Base-by-base conservation (phyloP, 2,329 filamentous ascomycete genomes). In the Orbilia javanica region DNA sequence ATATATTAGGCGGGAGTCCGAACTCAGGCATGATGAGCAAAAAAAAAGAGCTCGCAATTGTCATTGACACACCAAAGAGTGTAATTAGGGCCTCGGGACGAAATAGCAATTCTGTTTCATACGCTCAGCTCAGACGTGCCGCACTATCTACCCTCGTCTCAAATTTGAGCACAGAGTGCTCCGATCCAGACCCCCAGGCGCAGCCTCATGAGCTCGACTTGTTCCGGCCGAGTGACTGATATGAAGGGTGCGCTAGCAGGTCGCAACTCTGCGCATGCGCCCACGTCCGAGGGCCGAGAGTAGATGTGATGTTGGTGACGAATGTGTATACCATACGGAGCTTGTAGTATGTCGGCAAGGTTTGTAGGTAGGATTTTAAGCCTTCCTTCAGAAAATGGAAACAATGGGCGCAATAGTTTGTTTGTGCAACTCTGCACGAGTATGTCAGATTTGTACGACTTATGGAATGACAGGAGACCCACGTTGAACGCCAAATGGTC, bases 81-180 rank as follows among this genome's bases (percentile, higher is more conserved):
- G 31, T n/a, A n/a, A n/a, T n/a, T n/a, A n/a, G n/a, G n/a, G 11
- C 13, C 25, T 52, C 48, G 48, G 31, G 48, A 52, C 48, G 48
- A 52, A 31, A 52, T 18, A 15, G 53, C 31, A 60, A 42, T 27
- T 18, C 34, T 42, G 53, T 60, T 60, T 60, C 53, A 60, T 39
- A 20, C 42, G 15, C 31, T 34, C 34, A 57, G 20, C n/a, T n/a
- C n/a, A n/a, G 53, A 3, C 53, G 31, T 60, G 53, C 53, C 53
- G 53, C 53, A 60, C 11, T 29, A 36, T 39, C 31, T 36, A 57
- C 53, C 53, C 53, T 57, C 53, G 34, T 55, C 52, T 60, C 53
- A 60, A 60, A 60, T 13, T 60, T 22, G 18, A 20, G 34, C 31
- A 31, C 22, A 60, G 34, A 36, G n/a, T n/a, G n/a, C n/a, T n/a